Evolutionary conservation across 2,329 filamentous ascomycete genomes (phyloP).

Genomic region (Pseudocercospora ulei): DNA sequence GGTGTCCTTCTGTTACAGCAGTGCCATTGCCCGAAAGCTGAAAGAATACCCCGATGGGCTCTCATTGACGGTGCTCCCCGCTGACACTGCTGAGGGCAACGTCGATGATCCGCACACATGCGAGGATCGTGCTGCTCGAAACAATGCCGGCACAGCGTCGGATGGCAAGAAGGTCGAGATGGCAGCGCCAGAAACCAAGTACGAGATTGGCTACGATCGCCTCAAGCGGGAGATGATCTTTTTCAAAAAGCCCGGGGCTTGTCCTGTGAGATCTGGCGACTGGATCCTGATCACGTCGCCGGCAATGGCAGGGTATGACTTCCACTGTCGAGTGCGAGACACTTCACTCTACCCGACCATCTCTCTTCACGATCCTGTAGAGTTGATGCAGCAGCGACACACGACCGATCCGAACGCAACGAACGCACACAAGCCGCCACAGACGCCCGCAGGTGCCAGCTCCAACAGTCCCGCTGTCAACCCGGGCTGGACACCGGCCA

Average conservation of each 20-base stretch:
- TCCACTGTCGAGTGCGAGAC: constrained; percentile 47
- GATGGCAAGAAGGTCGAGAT: not conserved
- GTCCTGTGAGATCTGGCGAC: constrained; percentile 39
- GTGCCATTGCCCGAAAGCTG: constrained; percentile 41
- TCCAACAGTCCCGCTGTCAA: constrained; percentile 17
- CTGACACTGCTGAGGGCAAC: constrained; percentile 19
- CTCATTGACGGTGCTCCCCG: constrained; percentile 44
- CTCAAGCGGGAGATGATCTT: constrained; percentile 40
- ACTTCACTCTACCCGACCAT: constrained; percentile 41
- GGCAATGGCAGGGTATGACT: constrained; percentile 16
- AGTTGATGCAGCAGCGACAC: constrained; percentile 6
- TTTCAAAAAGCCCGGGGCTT: constrained; percentile 21
- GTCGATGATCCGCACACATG: not conserved
- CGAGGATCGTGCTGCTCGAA: constrained; percentile 1
- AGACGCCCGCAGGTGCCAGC: constrained; percentile 14
- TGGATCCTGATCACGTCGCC: constrained; percentile 42
- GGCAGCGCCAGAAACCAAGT: constrained; percentile 8
- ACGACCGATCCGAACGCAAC: not conserved
- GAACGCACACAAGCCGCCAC: constrained; percentile 4
- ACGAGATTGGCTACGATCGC: constrained; percentile 32
- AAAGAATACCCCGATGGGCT: constrained; percentile 51
- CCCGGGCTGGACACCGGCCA: constrained; percentile 30
- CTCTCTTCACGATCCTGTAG: constrained; percentile 27
- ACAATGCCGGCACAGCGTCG: not conserved
- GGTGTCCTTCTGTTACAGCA: constrained; percentile 66